Conservation (phyloP, 441 rosid genomes). For the Gossypium trilobum region DNA sequence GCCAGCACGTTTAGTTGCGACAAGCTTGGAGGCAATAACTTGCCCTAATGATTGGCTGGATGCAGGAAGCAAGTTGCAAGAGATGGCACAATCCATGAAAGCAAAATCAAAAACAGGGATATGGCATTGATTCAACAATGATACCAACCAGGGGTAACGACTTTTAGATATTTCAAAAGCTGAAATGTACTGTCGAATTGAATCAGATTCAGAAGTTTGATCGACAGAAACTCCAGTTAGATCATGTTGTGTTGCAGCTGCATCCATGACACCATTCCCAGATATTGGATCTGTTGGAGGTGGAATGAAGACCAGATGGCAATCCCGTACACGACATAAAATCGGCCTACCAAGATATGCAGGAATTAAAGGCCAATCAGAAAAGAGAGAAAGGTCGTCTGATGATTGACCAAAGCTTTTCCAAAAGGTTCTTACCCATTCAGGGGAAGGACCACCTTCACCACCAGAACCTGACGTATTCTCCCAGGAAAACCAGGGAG, state of each 20-base stretch:
- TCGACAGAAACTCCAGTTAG: constrained; percentile 27
- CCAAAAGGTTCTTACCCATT: constrained; percentile 93
- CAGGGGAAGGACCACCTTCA: constrained; percentile 83
- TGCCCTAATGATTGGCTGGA: constrained; percentile 67
- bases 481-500: constrained; percentile 98
- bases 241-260: constrained; percentile 28
- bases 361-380: constrained; percentile 96
- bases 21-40: constrained; percentile 80
- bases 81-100: constrained; percentile 70
- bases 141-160: constrained; percentile 71
- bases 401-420: constrained; percentile 60
- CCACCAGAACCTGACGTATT: constrained; percentile 50
- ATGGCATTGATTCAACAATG: constrained; percentile 77
- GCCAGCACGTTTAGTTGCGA: constrained; percentile 70
- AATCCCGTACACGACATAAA: constrained; percentile 80
- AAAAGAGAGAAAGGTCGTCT: constrained; percentile 64
- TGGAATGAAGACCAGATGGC: constrained; percentile 71
- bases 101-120: constrained; percentile 71
- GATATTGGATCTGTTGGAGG: constrained; percentile 40
- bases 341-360: constrained; percentile 90
- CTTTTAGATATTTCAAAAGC: constrained; percentile 47
- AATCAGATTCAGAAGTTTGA: constrained; percentile 37
- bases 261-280: constrained; percentile 27
- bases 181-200: constrained; percentile 37
- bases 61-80: constrained; percentile 64